These are phyloP conservation scores for Aspergillus nomiae DNA, from an alignment of 2,329 filamentous ascomycete species.

Conservation along the genomic window DNA sequence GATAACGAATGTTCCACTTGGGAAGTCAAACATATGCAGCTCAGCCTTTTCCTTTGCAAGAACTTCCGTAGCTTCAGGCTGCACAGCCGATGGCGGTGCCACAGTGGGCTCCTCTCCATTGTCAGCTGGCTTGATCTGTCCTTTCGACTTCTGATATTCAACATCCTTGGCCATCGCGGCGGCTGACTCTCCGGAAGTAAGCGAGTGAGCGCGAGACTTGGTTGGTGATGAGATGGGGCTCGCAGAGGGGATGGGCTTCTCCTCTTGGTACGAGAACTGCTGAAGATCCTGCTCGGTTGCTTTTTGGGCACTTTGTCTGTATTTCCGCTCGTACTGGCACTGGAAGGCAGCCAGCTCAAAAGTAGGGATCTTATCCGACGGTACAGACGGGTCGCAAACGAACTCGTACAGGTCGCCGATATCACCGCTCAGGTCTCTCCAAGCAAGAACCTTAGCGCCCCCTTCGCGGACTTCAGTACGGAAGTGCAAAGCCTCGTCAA, in stretches of 20 bases:
- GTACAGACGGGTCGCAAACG: conserved; percentile 78
- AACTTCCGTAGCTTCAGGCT: conserved; percentile 71
- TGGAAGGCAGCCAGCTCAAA: conserved; percentile 84
- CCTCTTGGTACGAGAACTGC: conserved; percentile 76
- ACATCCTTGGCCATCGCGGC: conserved; percentile 49
- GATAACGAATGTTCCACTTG: conserved; percentile 78
- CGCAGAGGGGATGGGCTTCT: conserved; percentile 62
- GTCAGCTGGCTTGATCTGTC: conserved; percentile 39
- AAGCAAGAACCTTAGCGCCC: conserved; percentile 85
- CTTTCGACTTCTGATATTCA: conserved; percentile 43
- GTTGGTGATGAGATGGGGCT: conserved; percentile 57
- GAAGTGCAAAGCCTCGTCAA: conserved; percentile 90
- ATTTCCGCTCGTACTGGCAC: conserved; percentile 98
- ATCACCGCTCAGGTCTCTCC: conserved; percentile 93
- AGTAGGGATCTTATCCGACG: conserved; percentile 69
- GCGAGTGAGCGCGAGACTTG: conserved; percentile 35
- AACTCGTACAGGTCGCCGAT: conserved; percentile 96
- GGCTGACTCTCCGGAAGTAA: conserved; percentile 45
- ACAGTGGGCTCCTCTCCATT: conserved; percentile 54
- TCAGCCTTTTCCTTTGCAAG: conserved; percentile 77
- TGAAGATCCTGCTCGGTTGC: conserved; percentile 79
- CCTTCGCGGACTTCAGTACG: conserved; percentile 78
- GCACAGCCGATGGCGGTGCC: conserved; percentile 61
- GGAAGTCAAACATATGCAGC: conserved; percentile 90
- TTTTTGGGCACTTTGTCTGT: conserved; percentile 74